phyloP scores from a whole-genome alignment of 2,329 filamentous ascomycete genomes.

The Alternaria burnsii region DNA sequence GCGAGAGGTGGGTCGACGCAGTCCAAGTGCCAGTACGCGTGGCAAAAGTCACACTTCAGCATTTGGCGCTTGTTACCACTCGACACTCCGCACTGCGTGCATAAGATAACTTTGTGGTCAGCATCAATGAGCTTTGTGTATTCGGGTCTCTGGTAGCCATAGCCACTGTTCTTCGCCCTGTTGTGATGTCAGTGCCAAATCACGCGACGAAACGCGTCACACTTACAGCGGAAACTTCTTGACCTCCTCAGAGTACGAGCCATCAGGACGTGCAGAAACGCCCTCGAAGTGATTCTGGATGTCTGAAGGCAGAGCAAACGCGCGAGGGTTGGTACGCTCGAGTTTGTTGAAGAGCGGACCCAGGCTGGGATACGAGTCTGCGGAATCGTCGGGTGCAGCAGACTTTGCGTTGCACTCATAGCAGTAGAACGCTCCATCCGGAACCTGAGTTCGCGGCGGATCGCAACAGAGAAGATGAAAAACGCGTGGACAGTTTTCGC shows the following conservation, averaged over 20 bases:
- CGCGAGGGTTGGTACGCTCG: constrained; percentile 73
- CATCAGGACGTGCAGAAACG: constrained; percentile 77
- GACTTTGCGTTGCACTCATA: constrained; percentile 56
- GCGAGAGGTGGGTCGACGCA: constrained; percentile 87
- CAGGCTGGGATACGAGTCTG: constrained; percentile 54
- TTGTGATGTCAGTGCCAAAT: constrained; percentile 37
- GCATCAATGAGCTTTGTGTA: constrained; percentile 71
- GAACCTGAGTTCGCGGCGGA: constrained; percentile 64
- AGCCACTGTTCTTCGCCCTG: constrained; percentile 51
- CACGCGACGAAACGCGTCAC: constrained; percentile 37
- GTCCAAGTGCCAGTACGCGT: constrained; percentile 87
- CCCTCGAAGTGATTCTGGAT: constrained; percentile 81
- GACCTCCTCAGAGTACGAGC: constrained; percentile 79
- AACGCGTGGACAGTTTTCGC: constrained; percentile 87
- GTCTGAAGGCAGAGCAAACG: constrained; percentile 73
- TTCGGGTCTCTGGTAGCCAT: constrained; percentile 52
- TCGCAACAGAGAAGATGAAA: constrained; percentile 92
- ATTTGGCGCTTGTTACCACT: constrained; percentile 73
- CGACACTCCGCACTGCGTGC: constrained; percentile 75
- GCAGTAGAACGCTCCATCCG: constrained; percentile 74
- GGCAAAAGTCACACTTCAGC: constrained; percentile 85
- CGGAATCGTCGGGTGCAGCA: constrained; percentile 36
- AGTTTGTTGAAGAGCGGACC: constrained; percentile 70
- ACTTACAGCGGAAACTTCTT: constrained; percentile 67
- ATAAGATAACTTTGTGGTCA: constrained; percentile 79